Evolutionary conservation across 495 filamentous ascomycete genomes (phyloP).

Genomic region (Corynascus novoguineensis): DNA sequence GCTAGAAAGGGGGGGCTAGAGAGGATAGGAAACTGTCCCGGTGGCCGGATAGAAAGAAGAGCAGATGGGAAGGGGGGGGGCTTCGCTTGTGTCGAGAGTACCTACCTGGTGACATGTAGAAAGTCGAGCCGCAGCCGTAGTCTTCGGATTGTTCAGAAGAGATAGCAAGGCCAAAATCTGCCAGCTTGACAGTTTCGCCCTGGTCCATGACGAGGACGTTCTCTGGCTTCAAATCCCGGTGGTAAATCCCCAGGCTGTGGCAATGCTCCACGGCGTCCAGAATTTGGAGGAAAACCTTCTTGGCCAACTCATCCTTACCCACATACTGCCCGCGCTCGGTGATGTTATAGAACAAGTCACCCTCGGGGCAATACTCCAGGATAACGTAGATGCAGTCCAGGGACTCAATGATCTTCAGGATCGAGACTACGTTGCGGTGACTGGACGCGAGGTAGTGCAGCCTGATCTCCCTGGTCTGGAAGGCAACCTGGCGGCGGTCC

Average conservation of each 20-base stretch:
- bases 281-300: constrained; percentile 86
- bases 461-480: constrained; percentile 89
- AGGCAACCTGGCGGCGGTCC: constrained; percentile 79
- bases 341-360: constrained; percentile 94
- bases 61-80: background rate
- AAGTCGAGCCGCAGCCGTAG: constrained; percentile 96
- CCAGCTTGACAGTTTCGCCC: constrained; percentile 86
- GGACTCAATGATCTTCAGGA: constrained; percentile 90
- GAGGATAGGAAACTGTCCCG: background rate
- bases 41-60: background rate
- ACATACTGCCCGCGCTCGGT: constrained; percentile 91
- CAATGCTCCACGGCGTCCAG: constrained; percentile 96
- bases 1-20: background rate
- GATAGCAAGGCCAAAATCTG: constrained; percentile 95
- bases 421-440: constrained; percentile 89
- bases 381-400: constrained; percentile 94
- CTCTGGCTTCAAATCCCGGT: constrained; percentile 96
- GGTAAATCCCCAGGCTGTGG: constrained; percentile 91
- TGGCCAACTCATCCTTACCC: constrained; percentile 85
- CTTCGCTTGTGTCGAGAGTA: constrained; percentile 8
- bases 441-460: constrained; percentile 82
- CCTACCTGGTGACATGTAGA: constrained; percentile 99
- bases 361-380: constrained; percentile 95
- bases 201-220: constrained; percentile 90
- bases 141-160: constrained; percentile 78